These are phyloP conservation scores for Penicillium mononematosum DNA, from an alignment of 495 filamentous ascomycete genomes.

Conservation along the genomic window DNA sequence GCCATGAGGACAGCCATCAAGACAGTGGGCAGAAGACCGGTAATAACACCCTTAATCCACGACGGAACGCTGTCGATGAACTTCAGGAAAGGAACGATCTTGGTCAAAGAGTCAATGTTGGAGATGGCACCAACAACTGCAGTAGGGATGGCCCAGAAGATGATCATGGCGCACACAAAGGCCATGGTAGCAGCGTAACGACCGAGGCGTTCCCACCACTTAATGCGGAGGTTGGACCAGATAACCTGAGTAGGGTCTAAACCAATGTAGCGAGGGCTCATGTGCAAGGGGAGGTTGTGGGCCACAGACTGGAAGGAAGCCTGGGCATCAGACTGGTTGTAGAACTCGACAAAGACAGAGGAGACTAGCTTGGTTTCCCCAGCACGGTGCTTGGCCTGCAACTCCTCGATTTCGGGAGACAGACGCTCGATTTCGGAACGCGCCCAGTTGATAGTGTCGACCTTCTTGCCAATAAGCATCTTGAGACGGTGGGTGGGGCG, in stretches of 20 bases:
- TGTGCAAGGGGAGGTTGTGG: slow-evolving; percentile 87
- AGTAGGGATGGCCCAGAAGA: slow-evolving; percentile 93
- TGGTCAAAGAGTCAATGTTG: slow-evolving; percentile 70
- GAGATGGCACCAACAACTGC: slow-evolving; percentile 83
- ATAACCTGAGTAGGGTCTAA: slow-evolving; percentile 82
- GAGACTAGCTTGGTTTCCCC: slow-evolving; percentile 64
- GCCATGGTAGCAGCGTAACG: slow-evolving; percentile 66
- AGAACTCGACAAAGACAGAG: slow-evolving; percentile 81
- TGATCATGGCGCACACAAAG: slow-evolving; percentile 74
- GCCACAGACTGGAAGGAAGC: slow-evolving; percentile 76
- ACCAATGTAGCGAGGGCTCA: slow-evolving; percentile 89
- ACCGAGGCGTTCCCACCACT: slow-evolving; percentile 81
- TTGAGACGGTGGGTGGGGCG: slow-evolving; percentile 85
- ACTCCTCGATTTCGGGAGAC: slow-evolving; percentile 72
- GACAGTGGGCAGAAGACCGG: slow-evolving; percentile 78
- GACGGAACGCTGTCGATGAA: slow-evolving; percentile 74
- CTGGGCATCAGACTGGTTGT: slow-evolving; percentile 77
- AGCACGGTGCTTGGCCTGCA: slow-evolving; percentile 69
- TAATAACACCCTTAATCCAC: slow-evolving; percentile 75
- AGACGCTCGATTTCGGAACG: slow-evolving; percentile 77
- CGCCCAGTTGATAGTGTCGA: slow-evolving; percentile 83
- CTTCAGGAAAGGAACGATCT: slow-evolving; percentile 60
- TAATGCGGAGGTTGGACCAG: slow-evolving; percentile 83
- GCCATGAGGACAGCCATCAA: slow-evolving; percentile 85
- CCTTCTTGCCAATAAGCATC: slow-evolving; percentile 80